These are phyloP conservation scores for Colletotrichum caudatum DNA, from an alignment of 2,329 filamentous ascomycete species.

Conservation along the genomic window DNA sequence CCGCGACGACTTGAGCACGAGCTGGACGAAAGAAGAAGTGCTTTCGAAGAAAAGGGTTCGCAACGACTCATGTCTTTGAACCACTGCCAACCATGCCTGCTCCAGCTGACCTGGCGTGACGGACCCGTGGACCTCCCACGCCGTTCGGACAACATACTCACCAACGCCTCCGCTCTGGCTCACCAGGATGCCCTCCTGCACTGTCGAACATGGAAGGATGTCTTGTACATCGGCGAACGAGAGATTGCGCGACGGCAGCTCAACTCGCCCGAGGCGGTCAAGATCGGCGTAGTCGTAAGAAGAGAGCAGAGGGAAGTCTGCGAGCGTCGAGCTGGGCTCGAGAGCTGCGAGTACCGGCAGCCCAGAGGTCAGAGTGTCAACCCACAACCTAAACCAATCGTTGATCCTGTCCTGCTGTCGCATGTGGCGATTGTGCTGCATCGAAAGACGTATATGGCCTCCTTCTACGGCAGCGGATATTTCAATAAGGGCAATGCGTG, in stretches of 20 bases:
- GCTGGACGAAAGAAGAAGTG: constrained; percentile 34
- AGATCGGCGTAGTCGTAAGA: not conserved
- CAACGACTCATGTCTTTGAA: constrained; percentile 48
- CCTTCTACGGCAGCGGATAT: not conserved
- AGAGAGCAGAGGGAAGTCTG: not conserved
- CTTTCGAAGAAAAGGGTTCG: constrained; percentile 51
- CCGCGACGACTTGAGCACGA: not conserved
- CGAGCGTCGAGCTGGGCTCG: not conserved
- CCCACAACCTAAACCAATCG: not conserved
- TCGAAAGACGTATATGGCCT: not conserved
- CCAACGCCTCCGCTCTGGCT: constrained; percentile 47
- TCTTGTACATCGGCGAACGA: constrained; percentile 46
- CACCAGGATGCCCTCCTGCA: constrained; percentile 53
- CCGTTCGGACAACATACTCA: constrained; percentile 44
- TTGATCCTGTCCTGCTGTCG: not conserved
- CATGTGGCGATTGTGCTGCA: not conserved
- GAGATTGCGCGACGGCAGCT: not conserved
- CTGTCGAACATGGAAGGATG: constrained; percentile 54
- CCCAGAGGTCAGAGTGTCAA: not conserved
- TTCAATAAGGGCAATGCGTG: not conserved
- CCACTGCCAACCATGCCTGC: constrained; percentile 46
- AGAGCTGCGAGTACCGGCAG: not conserved
- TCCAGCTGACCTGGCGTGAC: constrained; percentile 39
- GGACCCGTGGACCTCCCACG: constrained; percentile 42
- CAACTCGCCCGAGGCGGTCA: not conserved